Conservation (phyloP, 441 rosid species). For the Mallotus japonicus region DNA sequence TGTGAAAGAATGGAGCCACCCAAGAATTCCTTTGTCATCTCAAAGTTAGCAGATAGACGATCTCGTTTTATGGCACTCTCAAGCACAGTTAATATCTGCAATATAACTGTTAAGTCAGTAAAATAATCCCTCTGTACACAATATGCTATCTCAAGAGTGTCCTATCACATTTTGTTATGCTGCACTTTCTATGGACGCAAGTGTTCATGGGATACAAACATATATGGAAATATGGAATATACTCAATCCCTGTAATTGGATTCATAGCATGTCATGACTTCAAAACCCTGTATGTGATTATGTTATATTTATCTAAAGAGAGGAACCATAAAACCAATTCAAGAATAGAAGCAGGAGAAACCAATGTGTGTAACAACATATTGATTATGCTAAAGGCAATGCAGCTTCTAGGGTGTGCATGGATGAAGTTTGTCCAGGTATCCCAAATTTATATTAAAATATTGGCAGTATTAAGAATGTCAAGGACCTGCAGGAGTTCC, state of each 20-base stretch:
- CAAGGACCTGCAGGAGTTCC: conserved; percentile 69
- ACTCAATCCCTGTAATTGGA: neutral
- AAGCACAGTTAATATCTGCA: conserved; percentile 67
- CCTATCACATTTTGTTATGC: neutral
- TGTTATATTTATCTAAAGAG: neutral
- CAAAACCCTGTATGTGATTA: neutral
- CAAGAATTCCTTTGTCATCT: conserved; percentile 69
- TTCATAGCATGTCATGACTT: neutral
- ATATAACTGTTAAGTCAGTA: conserved; percentile 11
- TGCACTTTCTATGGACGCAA: neutral
- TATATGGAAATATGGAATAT: neutral
- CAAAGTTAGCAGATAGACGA: conserved; percentile 56
- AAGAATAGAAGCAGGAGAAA: conserved; percentile 1
- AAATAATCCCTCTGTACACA: neutral
- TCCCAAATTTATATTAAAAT: neutral
- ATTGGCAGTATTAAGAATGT: neutral
- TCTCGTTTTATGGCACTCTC: conserved; percentile 79
- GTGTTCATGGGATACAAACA: neutral
- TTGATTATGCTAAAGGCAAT: neutral
- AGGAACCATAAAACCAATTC: neutral
- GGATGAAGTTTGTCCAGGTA: neutral
- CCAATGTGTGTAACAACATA: neutral
- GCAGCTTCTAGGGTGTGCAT: too few relatives aligned
- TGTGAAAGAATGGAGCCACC: conserved; percentile 27
- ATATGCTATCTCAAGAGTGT: neutral